Conservation (phyloP, 2,329 filamentous ascomycete species). For the Fusarium sp. region DNA sequence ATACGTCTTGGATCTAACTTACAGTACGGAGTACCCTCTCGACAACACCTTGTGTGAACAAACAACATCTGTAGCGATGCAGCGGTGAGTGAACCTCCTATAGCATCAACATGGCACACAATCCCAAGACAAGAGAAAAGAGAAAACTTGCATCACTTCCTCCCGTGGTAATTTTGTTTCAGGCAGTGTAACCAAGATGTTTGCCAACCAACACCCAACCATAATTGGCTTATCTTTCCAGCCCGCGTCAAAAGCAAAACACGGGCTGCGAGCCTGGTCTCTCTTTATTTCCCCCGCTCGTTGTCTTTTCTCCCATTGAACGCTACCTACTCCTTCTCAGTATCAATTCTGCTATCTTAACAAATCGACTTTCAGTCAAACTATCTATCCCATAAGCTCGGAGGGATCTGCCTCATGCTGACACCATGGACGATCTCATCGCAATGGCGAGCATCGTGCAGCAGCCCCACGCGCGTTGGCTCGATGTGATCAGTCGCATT, state of each 20-base stretch:
- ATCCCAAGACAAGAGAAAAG: background rate
- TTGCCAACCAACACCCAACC: background rate
- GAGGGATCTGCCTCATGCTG: background rate
- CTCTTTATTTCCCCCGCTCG: background rate
- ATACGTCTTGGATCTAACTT: too few relatives aligned
- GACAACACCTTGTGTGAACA: background rate
- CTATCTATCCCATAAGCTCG: background rate
- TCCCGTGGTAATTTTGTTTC: background rate
- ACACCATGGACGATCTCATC: conserved; percentile 1
- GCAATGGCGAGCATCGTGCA: background rate
- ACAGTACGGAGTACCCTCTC: too few relatives aligned
- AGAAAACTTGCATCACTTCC: background rate
- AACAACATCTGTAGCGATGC: background rate
- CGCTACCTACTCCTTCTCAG: too few relatives aligned
- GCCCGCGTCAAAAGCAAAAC: background rate
- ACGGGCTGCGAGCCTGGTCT: background rate
- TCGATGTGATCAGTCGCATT: background rate
- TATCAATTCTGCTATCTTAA: too few relatives aligned
- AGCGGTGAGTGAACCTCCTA: background rate
- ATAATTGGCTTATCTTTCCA: background rate
- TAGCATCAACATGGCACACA: background rate
- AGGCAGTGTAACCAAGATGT: background rate
- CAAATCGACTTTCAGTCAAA: too few relatives aligned
- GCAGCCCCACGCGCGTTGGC: conserved; percentile 48
- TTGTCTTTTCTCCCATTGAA: background rate